Evolutionary conservation across 2,329 filamentous ascomycete genomes (phyloP), one percentile per base, ranked within the genome.

Genomic region (Alternaria ventricosa): DNA sequence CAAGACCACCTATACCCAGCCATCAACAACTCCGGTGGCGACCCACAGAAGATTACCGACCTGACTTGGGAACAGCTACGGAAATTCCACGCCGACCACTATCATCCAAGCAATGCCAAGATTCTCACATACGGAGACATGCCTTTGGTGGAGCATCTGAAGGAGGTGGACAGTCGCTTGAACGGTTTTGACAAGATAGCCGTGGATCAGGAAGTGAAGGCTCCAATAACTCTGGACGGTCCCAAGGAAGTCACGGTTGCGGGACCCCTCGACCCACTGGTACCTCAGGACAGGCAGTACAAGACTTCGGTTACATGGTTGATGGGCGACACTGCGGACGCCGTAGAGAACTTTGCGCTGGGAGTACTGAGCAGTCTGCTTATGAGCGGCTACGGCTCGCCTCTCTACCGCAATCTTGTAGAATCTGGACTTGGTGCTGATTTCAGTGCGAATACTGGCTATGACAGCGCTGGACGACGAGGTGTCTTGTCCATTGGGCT

Each of bases 21-120:
- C 41, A 91, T 99, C 79, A 92, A 99, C 82, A 98, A 99, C 82
- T 98, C 95, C 1, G 96, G 96, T 33, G 96, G 96, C 58, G 96
- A 99, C 77, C 96, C 96, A 0, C 91, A 96, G 75, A 96, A 95
- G 80, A 99, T 99, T 73, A 97, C 96, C 28, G 93, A 98, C 72
- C 84, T 99, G 64, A 98, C 94, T 1, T 94, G 97, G 80, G 89
- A 95, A 73, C 92, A 97, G 78, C 84, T 99, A 54, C 91, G 90
- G 75, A 88, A 90, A 45, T 99, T 97, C 79, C 96, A 98, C 69
- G 90, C 90, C 46, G 89, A 94, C 69, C 94, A 99, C 81, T 99
- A 99, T 79, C 95, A 99, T 79, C 96, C 96, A 0, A 98, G 94
- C 82, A 99, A 99, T 80, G 92, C 95, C 49, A 98, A 97, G 82